Evolutionary conservation across 805 yeast genomes (phyloP).

Genomic region (Saccharomyces mikatae): DNA sequence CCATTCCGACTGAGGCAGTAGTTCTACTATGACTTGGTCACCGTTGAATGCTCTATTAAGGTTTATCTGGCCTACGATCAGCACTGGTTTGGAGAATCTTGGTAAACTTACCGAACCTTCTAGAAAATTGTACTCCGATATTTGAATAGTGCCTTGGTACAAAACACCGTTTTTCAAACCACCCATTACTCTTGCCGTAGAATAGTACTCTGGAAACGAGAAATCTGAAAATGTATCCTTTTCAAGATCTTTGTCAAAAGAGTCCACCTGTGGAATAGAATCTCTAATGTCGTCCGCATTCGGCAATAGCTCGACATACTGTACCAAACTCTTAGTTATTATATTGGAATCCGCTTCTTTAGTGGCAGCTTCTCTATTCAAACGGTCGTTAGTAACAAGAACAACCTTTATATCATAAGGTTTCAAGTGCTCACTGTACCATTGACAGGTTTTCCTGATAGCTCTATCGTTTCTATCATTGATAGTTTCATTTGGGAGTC

Average conservation of each 20-base stretch:
- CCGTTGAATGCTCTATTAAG: conserved; percentile 88
- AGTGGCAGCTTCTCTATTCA: conserved; percentile 50
- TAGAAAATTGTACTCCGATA: conserved; percentile 78
- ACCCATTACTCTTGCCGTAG: conserved; percentile 78
- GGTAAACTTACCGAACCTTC: conserved; percentile 75
- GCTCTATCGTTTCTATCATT: conserved; percentile 91
- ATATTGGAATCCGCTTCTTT: conserved; percentile 37
- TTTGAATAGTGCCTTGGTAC: conserved; percentile 74
- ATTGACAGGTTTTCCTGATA: conserved; percentile 63
- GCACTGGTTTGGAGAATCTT: conserved; percentile 70
- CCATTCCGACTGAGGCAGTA: conserved; percentile 83
- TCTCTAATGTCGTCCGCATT: conserved; percentile 70
- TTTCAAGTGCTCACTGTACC: conserved; percentile 63
- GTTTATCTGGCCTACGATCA: conserved; percentile 74
- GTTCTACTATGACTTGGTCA: conserved; percentile 84
- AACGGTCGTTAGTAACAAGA: conserved; percentile 70
- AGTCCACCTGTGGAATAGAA: conserved; percentile 54
- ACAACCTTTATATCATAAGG: conserved; percentile 38
- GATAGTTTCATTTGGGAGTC: conserved; percentile 59
- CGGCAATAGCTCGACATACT: conserved; percentile 65
- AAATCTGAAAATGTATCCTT: conserved; percentile 38
- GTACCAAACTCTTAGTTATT: conserved; percentile 47
- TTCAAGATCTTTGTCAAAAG: conserved; percentile 14
- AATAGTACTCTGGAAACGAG: conserved; percentile 67
- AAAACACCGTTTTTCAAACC: conserved; percentile 83